A percentile compares a stretch with the other conserved stretches of the same genome.
Evolutionary conservation across 2,329 filamentous ascomycete genomes (phyloP).

Genomic region (Fusarium longipes): DNA sequence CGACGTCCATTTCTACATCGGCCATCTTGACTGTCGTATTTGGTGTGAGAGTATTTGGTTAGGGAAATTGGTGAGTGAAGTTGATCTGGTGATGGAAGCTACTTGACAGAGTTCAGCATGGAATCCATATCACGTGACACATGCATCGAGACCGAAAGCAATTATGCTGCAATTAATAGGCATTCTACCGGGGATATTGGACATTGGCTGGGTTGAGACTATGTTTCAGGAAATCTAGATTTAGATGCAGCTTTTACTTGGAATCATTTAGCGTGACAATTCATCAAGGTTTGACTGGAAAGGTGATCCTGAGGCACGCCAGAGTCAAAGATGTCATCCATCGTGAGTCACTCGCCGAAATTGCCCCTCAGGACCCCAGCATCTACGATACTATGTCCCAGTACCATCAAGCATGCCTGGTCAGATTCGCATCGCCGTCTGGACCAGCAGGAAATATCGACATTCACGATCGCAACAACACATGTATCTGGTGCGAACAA

Average conservation of each 20-base stretch:
- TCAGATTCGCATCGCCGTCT: neutral
- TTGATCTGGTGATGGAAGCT: constrained; percentile 3
- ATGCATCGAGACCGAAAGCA: neutral
- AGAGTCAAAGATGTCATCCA: constrained; percentile 27
- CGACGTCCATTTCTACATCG: constrained; percentile 70
- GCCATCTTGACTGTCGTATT: constrained; percentile 55
- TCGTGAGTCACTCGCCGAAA: constrained; percentile 41
- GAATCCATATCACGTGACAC: constrained; percentile 36
- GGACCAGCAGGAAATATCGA: neutral
- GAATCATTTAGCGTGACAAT: neutral
- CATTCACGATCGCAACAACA: constrained; percentile 30
- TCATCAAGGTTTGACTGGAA: neutral
- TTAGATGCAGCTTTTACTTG: neutral
- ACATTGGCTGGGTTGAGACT: neutral
- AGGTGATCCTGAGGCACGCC: constrained; percentile 21
- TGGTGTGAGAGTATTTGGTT: neutral
- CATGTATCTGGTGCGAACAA: constrained; percentile 44
- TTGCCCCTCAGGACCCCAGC: constrained; percentile 1
- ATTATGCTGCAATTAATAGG: neutral
- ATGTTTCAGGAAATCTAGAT: neutral
- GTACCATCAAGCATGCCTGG: neutral
- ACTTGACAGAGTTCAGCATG: constrained; percentile 8
- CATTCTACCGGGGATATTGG: neutral
- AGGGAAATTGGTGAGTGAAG: neutral
- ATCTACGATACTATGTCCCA: constrained; percentile 18